Base-by-base conservation (phyloP, 2,329 filamentous ascomycete species). In the Aspergillus bombycis region DNA sequence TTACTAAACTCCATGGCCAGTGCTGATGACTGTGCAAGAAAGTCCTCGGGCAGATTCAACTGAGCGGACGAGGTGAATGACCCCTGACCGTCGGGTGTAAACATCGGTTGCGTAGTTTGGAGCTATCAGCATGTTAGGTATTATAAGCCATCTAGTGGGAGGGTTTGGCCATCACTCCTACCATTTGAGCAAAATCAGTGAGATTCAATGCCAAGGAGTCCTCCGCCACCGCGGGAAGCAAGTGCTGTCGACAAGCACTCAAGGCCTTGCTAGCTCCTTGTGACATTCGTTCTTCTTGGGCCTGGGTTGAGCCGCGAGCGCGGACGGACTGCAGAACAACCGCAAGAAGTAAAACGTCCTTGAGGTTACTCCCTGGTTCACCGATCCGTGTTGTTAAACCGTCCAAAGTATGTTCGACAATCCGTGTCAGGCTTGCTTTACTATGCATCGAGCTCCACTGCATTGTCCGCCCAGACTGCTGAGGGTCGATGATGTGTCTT, bases 361-460 rank as follows among this genome's bases (percentile, higher is more conserved):
- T 78, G 6, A 75, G 45, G 52, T 74, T 74, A 57, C 67, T 73
- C 4, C 71, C 71, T 43, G 66, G 68, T 34, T 72, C 67, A 16
- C 70, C 68, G 4, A 77, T 65, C 7, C 71, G 63, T 45, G 71
- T 69, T 2, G 72, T 67, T 11, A 76, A 56, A 3, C 68, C 69
- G 19, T 72, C 73, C 1, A 77, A 67, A 1, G 74, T 72, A 21
- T 71, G 70, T 38, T 77, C 72, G 6, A 75, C 70, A 1, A 71
- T 66, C 1, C 70, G 66, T 5, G 62, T 70, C 5, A 77, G 60
- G 28, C 65, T 72, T 11, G 68, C 69, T 57, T 74, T 75, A 55
- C 43, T 70, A 23, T 67, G 60, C 1, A 19, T 62, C 21, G 43
- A 38, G 12, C 21, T 41, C 5, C 32, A 11, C 5, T 14, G 12